A percentile compares a stretch with the other conserved stretches of the same genome.
Conservation (phyloP, 768 basidiomycete species). For the Boletellus emodensis region DNA sequence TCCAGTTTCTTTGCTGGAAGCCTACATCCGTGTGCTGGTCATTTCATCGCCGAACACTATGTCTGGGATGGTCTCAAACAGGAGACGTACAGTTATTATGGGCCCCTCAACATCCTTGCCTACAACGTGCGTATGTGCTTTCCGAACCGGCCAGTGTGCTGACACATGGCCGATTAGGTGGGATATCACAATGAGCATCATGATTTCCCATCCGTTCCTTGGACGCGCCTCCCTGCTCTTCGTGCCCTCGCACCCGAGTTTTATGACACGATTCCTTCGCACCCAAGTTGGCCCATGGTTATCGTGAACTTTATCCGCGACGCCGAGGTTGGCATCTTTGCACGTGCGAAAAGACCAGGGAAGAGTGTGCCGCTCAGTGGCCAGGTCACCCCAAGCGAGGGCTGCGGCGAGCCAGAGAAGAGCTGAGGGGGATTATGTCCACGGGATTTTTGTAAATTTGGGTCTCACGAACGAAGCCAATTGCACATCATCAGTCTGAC, state of each 20-base stretch:
- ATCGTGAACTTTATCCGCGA: constrained; percentile 93
- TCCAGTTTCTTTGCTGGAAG: constrained; percentile 96
- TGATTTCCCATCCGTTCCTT: constrained; percentile 94
- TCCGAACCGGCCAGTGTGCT: background rate
- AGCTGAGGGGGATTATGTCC: constrained; percentile 9
- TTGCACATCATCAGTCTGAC: background rate
- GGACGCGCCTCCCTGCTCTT: constrained; percentile 88
- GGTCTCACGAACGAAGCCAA: constrained; percentile 4
- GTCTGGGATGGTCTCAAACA: constrained; percentile 89
- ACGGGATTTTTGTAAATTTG: constrained; percentile 16
- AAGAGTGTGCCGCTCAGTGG: constrained; percentile 31
- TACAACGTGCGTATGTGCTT: constrained; percentile 75
- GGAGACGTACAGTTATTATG: constrained; percentile 98
- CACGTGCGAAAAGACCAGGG: constrained; percentile 72
- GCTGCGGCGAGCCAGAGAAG: constrained; percentile 8
- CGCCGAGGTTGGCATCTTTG: constrained; percentile 81
- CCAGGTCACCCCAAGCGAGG: constrained; percentile 12
- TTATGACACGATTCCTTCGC: constrained; percentile 83
- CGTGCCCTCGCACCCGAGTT: constrained; percentile 84
- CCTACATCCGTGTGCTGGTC: constrained; percentile 91
- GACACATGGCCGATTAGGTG: constrained; percentile 47
- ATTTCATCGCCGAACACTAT: constrained; percentile 98
- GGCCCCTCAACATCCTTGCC: constrained; percentile 80
- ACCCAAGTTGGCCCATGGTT: constrained; percentile 94
- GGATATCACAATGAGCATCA: constrained; percentile 99